Evolutionary conservation across 1,284 basidiomycete species (phyloP).

Genomic region (Veloboletus limbatus): DNA sequence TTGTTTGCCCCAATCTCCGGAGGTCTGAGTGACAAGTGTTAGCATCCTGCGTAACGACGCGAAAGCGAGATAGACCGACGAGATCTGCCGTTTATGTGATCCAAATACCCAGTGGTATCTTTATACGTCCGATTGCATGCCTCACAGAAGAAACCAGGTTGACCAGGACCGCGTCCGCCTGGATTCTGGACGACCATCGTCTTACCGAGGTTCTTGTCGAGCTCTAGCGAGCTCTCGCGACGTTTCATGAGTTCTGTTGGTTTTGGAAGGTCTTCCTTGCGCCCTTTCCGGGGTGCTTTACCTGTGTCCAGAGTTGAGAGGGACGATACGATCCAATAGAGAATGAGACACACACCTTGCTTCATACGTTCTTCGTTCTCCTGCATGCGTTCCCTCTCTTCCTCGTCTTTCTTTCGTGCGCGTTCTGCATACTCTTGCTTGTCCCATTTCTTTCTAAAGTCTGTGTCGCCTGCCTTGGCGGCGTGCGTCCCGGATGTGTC

Average conservation of each 20-base stretch:
- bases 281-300: constrained; percentile 70
- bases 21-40: constrained; percentile 61
- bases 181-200: constrained; percentile 88
- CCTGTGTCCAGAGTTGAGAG: constrained; percentile 54
- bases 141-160: constrained; percentile 92
- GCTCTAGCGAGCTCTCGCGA: constrained; percentile 75
- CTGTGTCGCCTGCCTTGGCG: constrained; percentile 65
- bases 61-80: constrained; percentile 56
- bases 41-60: neutral
- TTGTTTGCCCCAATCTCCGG: constrained; percentile 90
- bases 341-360: constrained; percentile 55
- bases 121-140: constrained; percentile 89
- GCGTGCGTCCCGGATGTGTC: constrained; percentile 60
- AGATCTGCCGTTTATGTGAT: constrained; percentile 92
- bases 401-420: constrained; percentile 71
- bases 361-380: constrained; percentile 82
- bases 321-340: neutral
- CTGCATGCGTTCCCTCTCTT: constrained; percentile 78
- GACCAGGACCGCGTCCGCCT: constrained; percentile 76
- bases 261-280: constrained; percentile 74
- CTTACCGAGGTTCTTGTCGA: constrained; percentile 90
- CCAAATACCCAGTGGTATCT: constrained; percentile 90
- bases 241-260: constrained; percentile 88
- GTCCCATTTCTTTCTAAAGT: constrained; percentile 84
- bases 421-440: constrained; percentile 79